These are phyloP conservation scores for Nigrospora sphaerica DNA, from an alignment of 2,329 filamentous ascomycete species.

Conservation along the genomic window DNA sequence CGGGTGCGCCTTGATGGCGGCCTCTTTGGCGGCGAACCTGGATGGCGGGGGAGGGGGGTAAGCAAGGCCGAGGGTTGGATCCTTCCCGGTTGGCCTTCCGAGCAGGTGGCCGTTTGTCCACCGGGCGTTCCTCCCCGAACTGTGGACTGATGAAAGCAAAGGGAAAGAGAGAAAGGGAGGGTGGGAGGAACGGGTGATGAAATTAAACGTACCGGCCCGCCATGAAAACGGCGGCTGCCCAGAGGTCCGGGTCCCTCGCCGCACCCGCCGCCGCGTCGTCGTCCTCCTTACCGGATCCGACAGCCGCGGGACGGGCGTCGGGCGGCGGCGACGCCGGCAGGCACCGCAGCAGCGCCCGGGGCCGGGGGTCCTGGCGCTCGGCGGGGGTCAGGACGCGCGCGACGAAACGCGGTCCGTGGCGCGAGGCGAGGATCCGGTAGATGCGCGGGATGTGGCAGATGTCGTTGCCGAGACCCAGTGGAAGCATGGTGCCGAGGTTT, in stretches of 20 bases:
- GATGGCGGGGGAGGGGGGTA: neutral
- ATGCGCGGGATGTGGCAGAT: constrained; percentile 68
- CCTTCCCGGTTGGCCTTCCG: too few relatives aligned
- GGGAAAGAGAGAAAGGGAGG: neutral
- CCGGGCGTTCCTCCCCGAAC: neutral
- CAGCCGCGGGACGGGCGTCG: neutral
- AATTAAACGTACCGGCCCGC: constrained; percentile 36
- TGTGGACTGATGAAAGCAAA: too few relatives aligned
- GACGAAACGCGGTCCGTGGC: constrained; percentile 36
- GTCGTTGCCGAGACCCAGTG: constrained; percentile 68
- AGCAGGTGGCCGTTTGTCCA: too few relatives aligned
- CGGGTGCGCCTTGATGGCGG: constrained; percentile 64
- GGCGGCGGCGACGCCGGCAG: neutral
- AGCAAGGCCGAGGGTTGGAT: too few relatives aligned
- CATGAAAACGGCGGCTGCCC: constrained; percentile 32
- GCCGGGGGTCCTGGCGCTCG: constrained; percentile 1
- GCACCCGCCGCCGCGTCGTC: neutral
- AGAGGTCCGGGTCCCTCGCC: constrained; percentile 16
- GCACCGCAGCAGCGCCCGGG: neutral
- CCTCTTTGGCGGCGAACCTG: constrained; percentile 69
- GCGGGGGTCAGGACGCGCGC: constrained; percentile 34
- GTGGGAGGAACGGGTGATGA: too few relatives aligned
- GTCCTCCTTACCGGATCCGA: neutral
- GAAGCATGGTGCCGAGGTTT: constrained; percentile 23
- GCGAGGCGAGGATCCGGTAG: constrained; percentile 42